Percentiles rank a stretch among this genome's conserved stretches.
phyloP scores from a whole-genome alignment of 2,329 filamentous ascomycete genomes.

The Podosphaera leucotricha region DNA sequence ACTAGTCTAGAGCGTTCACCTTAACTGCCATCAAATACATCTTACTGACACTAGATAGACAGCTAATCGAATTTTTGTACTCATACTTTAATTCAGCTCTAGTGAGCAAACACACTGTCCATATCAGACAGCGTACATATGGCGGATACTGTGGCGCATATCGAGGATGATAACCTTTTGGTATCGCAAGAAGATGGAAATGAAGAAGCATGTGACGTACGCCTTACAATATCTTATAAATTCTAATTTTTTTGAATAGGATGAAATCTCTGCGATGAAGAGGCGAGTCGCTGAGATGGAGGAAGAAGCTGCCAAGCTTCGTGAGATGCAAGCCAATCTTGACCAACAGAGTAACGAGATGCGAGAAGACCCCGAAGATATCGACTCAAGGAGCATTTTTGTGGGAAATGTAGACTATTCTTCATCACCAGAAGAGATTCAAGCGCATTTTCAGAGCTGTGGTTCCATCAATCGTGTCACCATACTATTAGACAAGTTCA shows the following conservation, averaged over 20 bases:
- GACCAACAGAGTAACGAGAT: conserved; percentile 68
- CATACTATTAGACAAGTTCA: conserved; percentile 94
- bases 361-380: conserved; percentile 81
- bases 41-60: background rate
- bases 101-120: background rate
- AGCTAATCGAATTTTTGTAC: background rate
- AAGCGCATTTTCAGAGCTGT: conserved; percentile 93
- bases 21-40: background rate
- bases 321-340: conserved; percentile 67
- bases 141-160: conserved; percentile 12
- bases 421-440: conserved; percentile 89
- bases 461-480: conserved; percentile 96
- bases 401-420: conserved; percentile 98
- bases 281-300: conserved; percentile 73
- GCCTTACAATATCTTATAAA: background rate
- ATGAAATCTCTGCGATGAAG: conserved; percentile 79
- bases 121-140: conserved; percentile 5
- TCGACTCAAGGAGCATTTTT: conserved; percentile 89
- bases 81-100: background rate
- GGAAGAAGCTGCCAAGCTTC: conserved; percentile 63
- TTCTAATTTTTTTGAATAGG: conserved; percentile 17
- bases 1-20: background rate
- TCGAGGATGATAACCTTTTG: conserved; percentile 11
- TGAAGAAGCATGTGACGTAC: conserved; percentile 12
- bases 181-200: conserved; percentile 13